phyloP scores from a whole-genome alignment of 176 grass and related monocot species.

The Coix lacrymajobi region DNA sequence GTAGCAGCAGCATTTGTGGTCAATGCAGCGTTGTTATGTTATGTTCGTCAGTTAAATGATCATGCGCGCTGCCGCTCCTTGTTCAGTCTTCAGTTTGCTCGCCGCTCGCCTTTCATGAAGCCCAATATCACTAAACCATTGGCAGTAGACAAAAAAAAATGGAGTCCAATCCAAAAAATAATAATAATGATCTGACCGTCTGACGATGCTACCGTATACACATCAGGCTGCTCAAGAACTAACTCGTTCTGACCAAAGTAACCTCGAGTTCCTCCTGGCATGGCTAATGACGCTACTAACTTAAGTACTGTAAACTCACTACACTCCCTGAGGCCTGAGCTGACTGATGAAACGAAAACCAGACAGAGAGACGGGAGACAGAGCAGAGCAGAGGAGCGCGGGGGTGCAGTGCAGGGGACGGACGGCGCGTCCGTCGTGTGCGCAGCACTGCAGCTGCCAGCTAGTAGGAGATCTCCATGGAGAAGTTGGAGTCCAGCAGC shows the following conservation, averaged over 20 bases:
- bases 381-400: neutral
- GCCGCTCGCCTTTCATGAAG: neutral
- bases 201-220: conserved; percentile 42
- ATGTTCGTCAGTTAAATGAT: neutral
- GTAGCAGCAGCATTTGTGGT: neutral
- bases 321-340: neutral
- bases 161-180: neutral
- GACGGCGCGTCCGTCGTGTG: neutral
- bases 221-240: conserved; percentile 26
- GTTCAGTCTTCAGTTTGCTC: neutral
- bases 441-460: no score
- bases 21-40: neutral
- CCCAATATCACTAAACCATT: neutral
- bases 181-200: no score
- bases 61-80: neutral
- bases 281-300: neutral
- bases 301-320: no score
- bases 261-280: conserved; percentile 34
- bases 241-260: conserved; percentile 16
- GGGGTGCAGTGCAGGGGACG: neutral
- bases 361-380: neutral
- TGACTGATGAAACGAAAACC: neutral
- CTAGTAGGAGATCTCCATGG: conserved; percentile 77
- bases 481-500: conserved; percentile 86
- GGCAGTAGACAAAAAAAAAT: neutral